A percentile compares a stretch with the other conserved stretches of the same genome.
phyloP scores from a whole-genome alignment of 2,329 filamentous ascomycete species.

The Sporothrix brunneoviolacea region DNA sequence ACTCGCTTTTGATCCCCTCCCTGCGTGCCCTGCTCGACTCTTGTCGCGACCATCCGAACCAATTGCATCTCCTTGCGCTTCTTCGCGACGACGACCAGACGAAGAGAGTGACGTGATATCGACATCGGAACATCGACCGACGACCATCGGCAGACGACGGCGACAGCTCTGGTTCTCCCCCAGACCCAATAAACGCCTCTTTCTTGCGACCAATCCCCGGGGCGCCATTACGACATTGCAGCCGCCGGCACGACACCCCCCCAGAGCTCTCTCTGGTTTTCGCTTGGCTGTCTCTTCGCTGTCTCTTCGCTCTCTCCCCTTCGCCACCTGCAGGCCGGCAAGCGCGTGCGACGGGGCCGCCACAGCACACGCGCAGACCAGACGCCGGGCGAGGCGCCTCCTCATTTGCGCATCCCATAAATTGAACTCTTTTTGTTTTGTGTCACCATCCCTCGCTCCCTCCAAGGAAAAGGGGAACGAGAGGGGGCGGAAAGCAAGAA shows the following conservation, averaged over 20 bases:
- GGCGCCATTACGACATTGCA: neutral
- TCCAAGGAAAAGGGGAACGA: neutral
- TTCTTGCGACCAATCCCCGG: neutral
- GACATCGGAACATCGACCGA: too few species aligned
- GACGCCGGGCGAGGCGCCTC: neutral
- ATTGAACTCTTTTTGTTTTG: neutral
- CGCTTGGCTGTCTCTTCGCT: neutral
- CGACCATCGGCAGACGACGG: too few species aligned
- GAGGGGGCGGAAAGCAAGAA: neutral
- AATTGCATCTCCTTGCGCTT: too few species aligned
- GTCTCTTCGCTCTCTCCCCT: neutral
- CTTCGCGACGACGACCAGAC: too few species aligned
- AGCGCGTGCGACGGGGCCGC: conserved; percentile 1
- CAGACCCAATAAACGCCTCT: neutral
- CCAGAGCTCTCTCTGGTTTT: too few species aligned
- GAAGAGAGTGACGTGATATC: too few species aligned
- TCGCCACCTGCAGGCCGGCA: neutral
- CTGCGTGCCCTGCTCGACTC: too few species aligned
- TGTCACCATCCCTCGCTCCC: conserved; percentile 6
- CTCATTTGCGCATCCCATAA: conserved; percentile 7
- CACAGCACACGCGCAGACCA: conserved; percentile 2
- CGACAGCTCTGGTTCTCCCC: neutral
- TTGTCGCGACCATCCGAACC: too few species aligned
- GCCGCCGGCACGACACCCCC: neutral
- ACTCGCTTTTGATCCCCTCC: too few species aligned